Evolutionary conservation across 306 rosid species (phyloP), one percentile per base, ranked within the genome.

Genomic region (Sindora glabra): DNA sequence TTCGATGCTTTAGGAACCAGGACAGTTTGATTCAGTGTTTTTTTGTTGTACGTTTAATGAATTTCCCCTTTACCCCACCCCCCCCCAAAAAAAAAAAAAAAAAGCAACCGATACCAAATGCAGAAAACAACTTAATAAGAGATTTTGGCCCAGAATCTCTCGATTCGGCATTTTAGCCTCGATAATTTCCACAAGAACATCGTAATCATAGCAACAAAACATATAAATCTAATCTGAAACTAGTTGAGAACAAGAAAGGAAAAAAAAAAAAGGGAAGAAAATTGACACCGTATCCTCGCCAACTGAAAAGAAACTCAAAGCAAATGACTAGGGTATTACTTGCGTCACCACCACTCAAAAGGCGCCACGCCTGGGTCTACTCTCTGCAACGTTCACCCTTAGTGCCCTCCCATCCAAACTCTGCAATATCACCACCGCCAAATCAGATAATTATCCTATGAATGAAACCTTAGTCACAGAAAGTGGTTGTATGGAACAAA

Each of bases 301-400:
- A 71, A 30, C 39, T 73, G 41, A 67, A 55, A 61, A 21, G 62
- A 14, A 49, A 70, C 62, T 60, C 52, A 63, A 29, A 51, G 21
- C 52, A 64, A 59, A 27, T 17, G 27, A 39, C 49, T 37, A 32
- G 41, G 46, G 58, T 55, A 73, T 59, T 81, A 74, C 67, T 68
- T 26, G 50, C 50, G 2, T 62, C 34, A 69, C n/a, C n/a, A n/a
- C 6, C 59, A 33, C 30, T 88, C 83, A 85, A 48, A 60, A 89
- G 32, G 77, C 33, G 47, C 52, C 26, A 59, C 98, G 95, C 79
- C 89, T 80, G 8, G 91, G 81, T 65, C 76, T 88, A 57, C 86
- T 90, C 81, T 81, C 95, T 0, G 98, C 98, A 65, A 86, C 96
- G 64, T 68, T 92, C 60, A 92, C 98, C 75, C 90, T 78, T 38